Evolutionary conservation across 208 protist species (phyloP), one percentile per base, ranked within the genome.

Genomic region (Trypanosomatidae sp.): DNA sequence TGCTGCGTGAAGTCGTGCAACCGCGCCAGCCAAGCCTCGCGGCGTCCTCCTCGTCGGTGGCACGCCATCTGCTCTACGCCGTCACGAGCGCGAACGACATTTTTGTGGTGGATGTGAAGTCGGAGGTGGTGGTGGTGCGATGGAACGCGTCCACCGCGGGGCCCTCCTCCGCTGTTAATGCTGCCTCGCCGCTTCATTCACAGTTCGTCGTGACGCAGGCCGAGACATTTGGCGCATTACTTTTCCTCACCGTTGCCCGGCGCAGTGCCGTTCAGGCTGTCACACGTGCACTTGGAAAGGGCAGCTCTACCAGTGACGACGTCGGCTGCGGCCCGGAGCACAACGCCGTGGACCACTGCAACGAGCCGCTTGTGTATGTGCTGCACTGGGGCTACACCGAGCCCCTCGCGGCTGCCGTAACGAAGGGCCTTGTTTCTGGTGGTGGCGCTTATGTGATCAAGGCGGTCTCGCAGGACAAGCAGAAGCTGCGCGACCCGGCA

Each of bases 391-490:
- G 69, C 25, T 72, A 62, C 71, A 83, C 77, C 0, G 33, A 82
- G 2, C 82, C 77, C 3, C 75, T 81, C 41, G 70, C 72, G 1
- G 71, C 66, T 10, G 15, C 72, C 0, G 59, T 44, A 19, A 64
- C 74, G 58, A 78, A 75, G 28, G 59, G 46, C 3, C 66, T 80
- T 12, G 25, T 47, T 3, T 22, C 59, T 2, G 74, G 66, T 3
- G 71, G 68, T 58, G 82, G 82, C n/a, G 72, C 82, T 7, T 83
- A 77, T 49, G 46, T 80, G 44, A 65, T 82, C 50, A 73, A 69
- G 30, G 71, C 69, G 3, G 65, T 30, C 1, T 59, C 69, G 19
- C 49, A 66, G 33, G 56, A 60, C 19, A 66, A 56, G 58, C 46
- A 43, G 46, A 22, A 50, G 62, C 59, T 65, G 50, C 3, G n/a